phyloP scores from a whole-genome alignment of 164 flowering plant genomes.

The Stephania cephalantha region DNA sequence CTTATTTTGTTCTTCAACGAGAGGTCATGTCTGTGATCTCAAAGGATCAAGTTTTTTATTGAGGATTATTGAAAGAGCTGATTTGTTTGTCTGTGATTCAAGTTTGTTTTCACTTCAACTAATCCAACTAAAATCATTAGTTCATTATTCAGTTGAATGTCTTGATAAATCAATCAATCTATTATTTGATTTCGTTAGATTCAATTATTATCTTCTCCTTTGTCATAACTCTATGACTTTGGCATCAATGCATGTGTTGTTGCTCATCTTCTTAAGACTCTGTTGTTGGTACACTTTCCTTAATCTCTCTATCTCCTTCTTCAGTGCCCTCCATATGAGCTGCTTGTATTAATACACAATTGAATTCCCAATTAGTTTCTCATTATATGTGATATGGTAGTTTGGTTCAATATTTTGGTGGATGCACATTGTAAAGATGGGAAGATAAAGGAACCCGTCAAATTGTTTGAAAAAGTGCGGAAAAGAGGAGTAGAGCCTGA shows the following conservation, averaged over 20 bases:
- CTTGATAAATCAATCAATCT: too few species aligned
- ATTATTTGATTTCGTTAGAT: too few species aligned
- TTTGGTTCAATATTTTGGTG: not conserved
- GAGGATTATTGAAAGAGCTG: too few species aligned
- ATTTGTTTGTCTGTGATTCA: too few species aligned
- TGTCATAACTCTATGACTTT: conserved; percentile 16
- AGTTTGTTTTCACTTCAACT: too few species aligned
- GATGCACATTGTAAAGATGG: not conserved
- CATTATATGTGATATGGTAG: too few species aligned
- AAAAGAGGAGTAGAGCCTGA: not conserved
- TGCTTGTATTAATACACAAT: conserved; percentile 15
- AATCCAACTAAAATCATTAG: too few species aligned
- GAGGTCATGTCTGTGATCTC: too few species aligned
- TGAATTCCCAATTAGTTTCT: not conserved
- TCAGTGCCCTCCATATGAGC: conserved; percentile 81
- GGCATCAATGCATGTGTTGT: conserved; percentile 8
- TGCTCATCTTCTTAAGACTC: conserved; percentile 40
- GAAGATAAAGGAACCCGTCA: not conserved
- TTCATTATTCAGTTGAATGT: too few species aligned
- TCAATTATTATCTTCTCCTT: conserved; percentile 10
- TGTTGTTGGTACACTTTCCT: conserved; percentile 67
- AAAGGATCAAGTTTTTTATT: too few species aligned
- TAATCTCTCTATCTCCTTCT: conserved; percentile 74
- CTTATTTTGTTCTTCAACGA: too few species aligned
- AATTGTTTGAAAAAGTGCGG: not conserved